Evolutionary conservation across 495 filamentous ascomycete species (phyloP).

Genomic region (Penicillium macrosclerotiorum): DNA sequence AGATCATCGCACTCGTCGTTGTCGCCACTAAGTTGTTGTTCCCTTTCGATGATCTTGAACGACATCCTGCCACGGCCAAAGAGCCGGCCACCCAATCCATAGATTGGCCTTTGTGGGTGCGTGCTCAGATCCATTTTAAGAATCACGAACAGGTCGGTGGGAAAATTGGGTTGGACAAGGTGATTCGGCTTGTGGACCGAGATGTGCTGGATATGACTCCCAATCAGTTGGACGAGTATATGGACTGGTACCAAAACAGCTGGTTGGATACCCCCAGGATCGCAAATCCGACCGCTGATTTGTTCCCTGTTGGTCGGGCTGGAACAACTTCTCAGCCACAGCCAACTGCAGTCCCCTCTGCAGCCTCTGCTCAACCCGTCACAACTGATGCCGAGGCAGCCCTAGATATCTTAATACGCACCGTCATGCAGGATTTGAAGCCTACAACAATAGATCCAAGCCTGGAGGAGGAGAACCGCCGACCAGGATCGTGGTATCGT

Average conservation of each 20-base stretch:
- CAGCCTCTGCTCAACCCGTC: conserved; percentile 3
- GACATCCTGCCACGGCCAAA: conserved; percentile 50
- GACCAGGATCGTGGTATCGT: conserved; percentile 56
- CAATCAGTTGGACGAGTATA: conserved; percentile 71
- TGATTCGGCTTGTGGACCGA: conserved; percentile 56
- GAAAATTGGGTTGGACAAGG: conserved; percentile 35
- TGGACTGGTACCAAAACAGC: conserved; percentile 84
- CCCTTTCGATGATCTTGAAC: conserved; percentile 64
- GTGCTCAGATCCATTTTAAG: conserved; percentile 47
- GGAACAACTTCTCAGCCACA: conserved; percentile 12
- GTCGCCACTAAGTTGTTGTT: conserved; percentile 76
- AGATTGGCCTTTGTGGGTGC: conserved; percentile 71
- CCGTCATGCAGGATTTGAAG: conserved; percentile 37
- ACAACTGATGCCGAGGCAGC: conserved; percentile 26
- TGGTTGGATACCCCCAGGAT: conserved; percentile 51
- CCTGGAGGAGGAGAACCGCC: conserved; percentile 28
- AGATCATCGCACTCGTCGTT: conserved; percentile 68
- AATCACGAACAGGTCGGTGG: conserved; percentile 21
- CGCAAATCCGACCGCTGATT: conserved; percentile 42
- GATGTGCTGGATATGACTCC: conserved; percentile 69
- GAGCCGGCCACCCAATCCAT: conserved; percentile 64
- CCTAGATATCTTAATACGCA: conserved; percentile 32
- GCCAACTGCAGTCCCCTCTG: too few relatives aligned
- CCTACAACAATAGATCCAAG: conserved; percentile 27
- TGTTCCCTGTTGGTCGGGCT: conserved; percentile 48